Evolutionary conservation across 352 stramenopile species (phyloP).

Genomic region (Phytophthora pini): DNA sequence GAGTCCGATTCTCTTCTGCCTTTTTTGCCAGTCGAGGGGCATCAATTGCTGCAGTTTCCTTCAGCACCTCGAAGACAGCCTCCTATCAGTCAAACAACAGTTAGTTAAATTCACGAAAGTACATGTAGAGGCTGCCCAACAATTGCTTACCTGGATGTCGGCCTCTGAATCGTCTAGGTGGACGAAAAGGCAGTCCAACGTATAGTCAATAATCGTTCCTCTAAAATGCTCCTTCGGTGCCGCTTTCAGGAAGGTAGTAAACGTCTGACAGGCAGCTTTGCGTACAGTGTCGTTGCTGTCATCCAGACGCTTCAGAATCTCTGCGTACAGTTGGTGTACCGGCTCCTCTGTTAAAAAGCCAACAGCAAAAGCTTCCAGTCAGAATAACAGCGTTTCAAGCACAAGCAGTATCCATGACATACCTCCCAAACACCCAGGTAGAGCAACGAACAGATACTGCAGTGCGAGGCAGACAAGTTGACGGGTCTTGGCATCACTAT

Average conservation of each 20-base stretch:
- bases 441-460: constrained; percentile 87
- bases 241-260: constrained; percentile 86
- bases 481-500: constrained; percentile 88
- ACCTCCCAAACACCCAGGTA: constrained; percentile 81
- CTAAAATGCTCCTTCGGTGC: constrained; percentile 86
- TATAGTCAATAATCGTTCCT: constrained; percentile 92
- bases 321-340: constrained; percentile 91
- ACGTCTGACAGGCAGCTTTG: constrained; percentile 87
- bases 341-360: constrained; percentile 72
- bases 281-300: constrained; percentile 93
- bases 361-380: constrained; percentile 12
- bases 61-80: constrained; percentile 74
- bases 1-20: constrained; percentile 71
- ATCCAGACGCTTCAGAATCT: constrained; percentile 93
- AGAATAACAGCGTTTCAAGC: constrained; percentile 1
- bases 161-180: constrained; percentile 91
- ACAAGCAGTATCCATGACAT: background rate
- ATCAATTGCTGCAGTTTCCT: constrained; percentile 71
- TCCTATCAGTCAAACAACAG: constrained; percentile 39
- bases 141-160: constrained; percentile 74
- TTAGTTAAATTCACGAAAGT: constrained; percentile 5
- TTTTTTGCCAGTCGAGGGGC: constrained; percentile 69
- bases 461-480: constrained; percentile 89
- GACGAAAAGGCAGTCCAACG: constrained; percentile 91
- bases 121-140: background rate